Base-by-base conservation (phyloP, 441 rosid species). In the Bruguiera hainesii region DNA sequence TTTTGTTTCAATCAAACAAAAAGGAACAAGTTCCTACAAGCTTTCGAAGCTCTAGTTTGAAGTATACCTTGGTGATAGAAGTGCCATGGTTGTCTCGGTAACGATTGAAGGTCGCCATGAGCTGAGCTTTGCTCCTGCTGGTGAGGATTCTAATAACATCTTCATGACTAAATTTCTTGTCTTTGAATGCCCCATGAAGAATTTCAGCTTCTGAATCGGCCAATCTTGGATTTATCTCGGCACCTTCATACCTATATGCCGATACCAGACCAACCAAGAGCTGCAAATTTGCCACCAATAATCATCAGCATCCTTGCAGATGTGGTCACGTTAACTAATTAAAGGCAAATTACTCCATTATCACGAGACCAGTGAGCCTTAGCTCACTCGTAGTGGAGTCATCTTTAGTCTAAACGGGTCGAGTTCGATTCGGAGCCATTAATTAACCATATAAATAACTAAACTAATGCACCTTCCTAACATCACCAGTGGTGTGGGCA, bases 111-210 rank as follows among this genome's bases (percentile, higher is more conserved):
- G 89, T 83, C 2, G 87, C 91, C 77, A 79, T 61, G 70, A 88
- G 81, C 74, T 84, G 94, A 15, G 72, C 15, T 76, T 77, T 86
- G 84, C 91, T 86, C 75, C 94, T 83, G 37, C 91, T 83, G 35
- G 73, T 79, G 61, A 88, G 46, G 63, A 88, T 86, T 73, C 94
- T 74, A 19, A 88, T 75, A 18, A 83, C 63, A 39, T 86, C 91
- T 30, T 88, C 91, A 33, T 84, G 84, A 73, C 81, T 75, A 49
- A 65, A 71, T 1, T 53, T 72, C 72, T 86, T 79, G 65, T 79
- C 80, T 56, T 83, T 79, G 67, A 82, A 69, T 15, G 82, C 88
- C 37, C 76, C 79, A 20, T 78, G 83, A 59, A 88, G 89, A 64
- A 70, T 63, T n/a, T 66, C 80, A 5, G 88, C 89, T 71, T 88